These are phyloP conservation scores for Clavispora fructus DNA, from an alignment of 805 yeast species.

Conservation along the genomic window DNA sequence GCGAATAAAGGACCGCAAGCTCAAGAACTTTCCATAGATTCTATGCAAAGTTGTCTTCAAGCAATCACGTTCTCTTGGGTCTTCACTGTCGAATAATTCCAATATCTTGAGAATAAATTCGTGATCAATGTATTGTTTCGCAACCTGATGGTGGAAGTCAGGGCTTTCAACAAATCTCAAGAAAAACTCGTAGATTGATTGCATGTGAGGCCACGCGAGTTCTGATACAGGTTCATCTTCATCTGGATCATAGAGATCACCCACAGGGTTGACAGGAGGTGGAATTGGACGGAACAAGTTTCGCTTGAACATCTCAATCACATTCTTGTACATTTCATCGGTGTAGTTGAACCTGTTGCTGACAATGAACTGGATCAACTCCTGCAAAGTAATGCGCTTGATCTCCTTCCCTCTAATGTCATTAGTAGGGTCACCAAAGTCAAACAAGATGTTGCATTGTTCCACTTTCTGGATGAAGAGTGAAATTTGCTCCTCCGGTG, in stretches of 20 bases:
- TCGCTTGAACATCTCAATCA: slow-evolving; percentile 81
- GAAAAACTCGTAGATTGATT: slow-evolving; percentile 90
- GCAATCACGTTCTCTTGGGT: slow-evolving; percentile 93
- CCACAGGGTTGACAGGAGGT: slow-evolving; percentile 96
- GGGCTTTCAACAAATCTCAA: slow-evolving; percentile 89
- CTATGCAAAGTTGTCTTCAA: slow-evolving; percentile 92
- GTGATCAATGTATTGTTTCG: slow-evolving; percentile 92
- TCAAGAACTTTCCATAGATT: slow-evolving; percentile 90
- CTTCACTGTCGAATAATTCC: slow-evolving; percentile 93
- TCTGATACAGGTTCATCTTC: slow-evolving; percentile 98
- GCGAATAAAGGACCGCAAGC: slow-evolving; percentile 84
- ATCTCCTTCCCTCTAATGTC: slow-evolving; percentile 92
- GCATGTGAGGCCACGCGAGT: slow-evolving; percentile 99
- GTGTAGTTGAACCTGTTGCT: slow-evolving; percentile 80
- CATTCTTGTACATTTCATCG: slow-evolving; percentile 84
- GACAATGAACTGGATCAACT: slow-evolving; percentile 81
- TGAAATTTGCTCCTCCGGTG: slow-evolving; percentile 69
- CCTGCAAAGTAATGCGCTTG: slow-evolving; percentile 81
- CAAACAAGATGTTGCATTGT: slow-evolving; percentile 92
- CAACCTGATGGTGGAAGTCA: slow-evolving; percentile 88
- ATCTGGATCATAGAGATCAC: slow-evolving; percentile 95
- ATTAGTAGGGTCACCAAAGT: slow-evolving; percentile 87
- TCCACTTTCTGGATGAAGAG: slow-evolving; percentile 84
- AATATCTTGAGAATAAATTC: slow-evolving; percentile 73
- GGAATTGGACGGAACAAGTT: slow-evolving; percentile 95